Conservation (phyloP, 225 moss, liverwort and hornwort species). For the Bryum argenteum region DNA sequence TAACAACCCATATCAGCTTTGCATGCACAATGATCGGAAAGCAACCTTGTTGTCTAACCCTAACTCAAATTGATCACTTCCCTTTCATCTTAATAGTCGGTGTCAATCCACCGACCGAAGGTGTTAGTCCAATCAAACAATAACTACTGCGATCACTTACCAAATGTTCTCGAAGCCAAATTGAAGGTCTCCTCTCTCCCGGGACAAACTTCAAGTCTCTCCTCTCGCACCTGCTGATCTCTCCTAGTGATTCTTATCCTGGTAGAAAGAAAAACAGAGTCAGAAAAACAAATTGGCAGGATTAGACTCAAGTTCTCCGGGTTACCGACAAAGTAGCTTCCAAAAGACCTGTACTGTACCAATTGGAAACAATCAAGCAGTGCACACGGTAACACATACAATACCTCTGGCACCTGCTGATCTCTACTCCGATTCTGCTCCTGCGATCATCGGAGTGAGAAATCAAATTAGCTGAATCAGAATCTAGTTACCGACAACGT, state of each 20-base stretch:
- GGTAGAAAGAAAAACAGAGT: slow-evolving; percentile 5
- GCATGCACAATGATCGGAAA: neutral
- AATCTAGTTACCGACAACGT: slow-evolving; percentile 24
- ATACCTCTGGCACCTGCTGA: slow-evolving; percentile 5
- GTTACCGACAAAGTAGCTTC: slow-evolving; percentile 15
- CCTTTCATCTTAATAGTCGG: neutral
- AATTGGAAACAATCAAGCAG: slow-evolving; percentile 1
- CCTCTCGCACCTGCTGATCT: slow-evolving; percentile 4
- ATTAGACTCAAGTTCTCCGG: slow-evolving; percentile 9
- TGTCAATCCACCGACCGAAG: neutral
- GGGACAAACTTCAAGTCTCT: neutral
- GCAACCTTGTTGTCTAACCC: slow-evolving; percentile 9
- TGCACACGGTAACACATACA: no score
- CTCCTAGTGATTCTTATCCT: neutral
- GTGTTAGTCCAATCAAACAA: neutral
- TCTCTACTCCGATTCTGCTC: neutral
- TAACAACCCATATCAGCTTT: neutral
- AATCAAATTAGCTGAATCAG: neutral
- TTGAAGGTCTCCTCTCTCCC: neutral
- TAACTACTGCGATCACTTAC: neutral
- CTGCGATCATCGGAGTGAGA: neutral
- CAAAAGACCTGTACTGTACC: neutral
- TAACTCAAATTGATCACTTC: slow-evolving; percentile 13
- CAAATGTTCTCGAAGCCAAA: neutral
- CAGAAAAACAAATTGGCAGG: neutral